Base-by-base conservation (phyloP, 768 basidiomycete genomes). In the Suillus spraguei region DNA sequence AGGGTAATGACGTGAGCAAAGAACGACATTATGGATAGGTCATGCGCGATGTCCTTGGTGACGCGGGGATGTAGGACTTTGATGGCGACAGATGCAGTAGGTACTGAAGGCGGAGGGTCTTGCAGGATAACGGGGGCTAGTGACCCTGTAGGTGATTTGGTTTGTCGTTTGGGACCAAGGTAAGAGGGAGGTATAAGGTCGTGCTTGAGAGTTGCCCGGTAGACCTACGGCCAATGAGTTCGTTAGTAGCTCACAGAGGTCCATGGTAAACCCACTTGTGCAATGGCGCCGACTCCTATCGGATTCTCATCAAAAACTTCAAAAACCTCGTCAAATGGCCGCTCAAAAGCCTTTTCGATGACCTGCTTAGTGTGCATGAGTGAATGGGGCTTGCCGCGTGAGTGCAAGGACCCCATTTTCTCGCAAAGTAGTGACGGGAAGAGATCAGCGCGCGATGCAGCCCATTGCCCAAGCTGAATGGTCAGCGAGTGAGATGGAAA, bases 211-310 rank as follows among this genome's bases (percentile, higher is more conserved):
- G 83, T 91, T 41, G 94, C 97, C 68, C 88, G 86, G 76, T 99
- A 97, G 9, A 99, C 96, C 90, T 92, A 28, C 28, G 20, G 24
- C 17, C 56, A 41, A 35, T 63, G 36, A 62, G 44, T 33, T 28
- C 1, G 54, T 17, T 17, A 32, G 24, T 35, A 14, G 38, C 35
- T 14, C 59, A 59, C 41, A 58, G 22, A 52, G 60, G 17, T 52
- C 68, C 73, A 55, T 65, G 85, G 88, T 10, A 22, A 33, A 60
- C 68, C 22, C 64, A 68, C 73, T 78, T 99, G 97, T 22, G 97
- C 97, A 66, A 99, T 97, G n/a, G 97, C 96, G 32, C 97, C 97
- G 11, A 91, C 92, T n/a, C 97, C 97, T 59, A 99, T 97, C 5
- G 97, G 96, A 6, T 73, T 80, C 63, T 87, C 82, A 62, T 93